Conservation (phyloP, 2,329 filamentous ascomycete genomes). For the Arachnopeziza araneosa region DNA sequence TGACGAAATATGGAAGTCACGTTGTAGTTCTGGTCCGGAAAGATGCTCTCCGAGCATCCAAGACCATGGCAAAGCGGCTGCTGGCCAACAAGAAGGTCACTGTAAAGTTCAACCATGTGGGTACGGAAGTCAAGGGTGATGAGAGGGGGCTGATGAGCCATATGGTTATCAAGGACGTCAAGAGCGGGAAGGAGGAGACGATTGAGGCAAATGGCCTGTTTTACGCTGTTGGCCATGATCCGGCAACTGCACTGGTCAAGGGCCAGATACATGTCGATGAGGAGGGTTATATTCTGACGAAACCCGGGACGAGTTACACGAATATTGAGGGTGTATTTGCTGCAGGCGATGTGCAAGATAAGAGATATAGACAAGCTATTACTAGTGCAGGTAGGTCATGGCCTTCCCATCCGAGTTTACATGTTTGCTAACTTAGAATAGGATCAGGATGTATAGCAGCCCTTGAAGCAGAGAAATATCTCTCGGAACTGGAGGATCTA, state of each 20-base stretch:
- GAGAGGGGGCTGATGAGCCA: constrained; percentile 83
- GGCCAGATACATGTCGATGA: constrained; percentile 81
- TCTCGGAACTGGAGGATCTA: constrained; percentile 55
- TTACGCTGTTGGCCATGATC: constrained; percentile 96
- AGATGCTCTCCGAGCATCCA: constrained; percentile 80
- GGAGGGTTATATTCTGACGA: constrained; percentile 87
- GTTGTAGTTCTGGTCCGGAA: constrained; percentile 90
- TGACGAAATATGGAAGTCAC: constrained; percentile 95
- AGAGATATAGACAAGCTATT: constrained; percentile 95
- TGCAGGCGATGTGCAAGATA: constrained; percentile 96
- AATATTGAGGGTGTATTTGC: constrained; percentile 91
- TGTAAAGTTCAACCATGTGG: constrained; percentile 78
- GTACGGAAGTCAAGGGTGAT: constrained; percentile 79
- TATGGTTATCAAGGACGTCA: constrained; percentile 74
- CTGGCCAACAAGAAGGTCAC: constrained; percentile 83
- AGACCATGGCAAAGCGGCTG: constrained; percentile 85
- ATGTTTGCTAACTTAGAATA: constrained; percentile 33
- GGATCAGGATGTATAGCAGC: constrained; percentile 93
- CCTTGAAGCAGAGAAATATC: constrained; percentile 89
- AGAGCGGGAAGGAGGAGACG: constrained; percentile 72
- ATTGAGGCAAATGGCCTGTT: constrained; percentile 89
- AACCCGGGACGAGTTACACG: constrained; percentile 82
- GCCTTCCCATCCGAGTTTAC: not conserved
- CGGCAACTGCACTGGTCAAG: constrained; percentile 85
- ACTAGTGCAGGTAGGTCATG: constrained; percentile 79